Evolutionary conservation across 805 yeast species (phyloP), one percentile per base, ranked within the genome.

Genomic region (Sungouiozyma intestinalis): DNA sequence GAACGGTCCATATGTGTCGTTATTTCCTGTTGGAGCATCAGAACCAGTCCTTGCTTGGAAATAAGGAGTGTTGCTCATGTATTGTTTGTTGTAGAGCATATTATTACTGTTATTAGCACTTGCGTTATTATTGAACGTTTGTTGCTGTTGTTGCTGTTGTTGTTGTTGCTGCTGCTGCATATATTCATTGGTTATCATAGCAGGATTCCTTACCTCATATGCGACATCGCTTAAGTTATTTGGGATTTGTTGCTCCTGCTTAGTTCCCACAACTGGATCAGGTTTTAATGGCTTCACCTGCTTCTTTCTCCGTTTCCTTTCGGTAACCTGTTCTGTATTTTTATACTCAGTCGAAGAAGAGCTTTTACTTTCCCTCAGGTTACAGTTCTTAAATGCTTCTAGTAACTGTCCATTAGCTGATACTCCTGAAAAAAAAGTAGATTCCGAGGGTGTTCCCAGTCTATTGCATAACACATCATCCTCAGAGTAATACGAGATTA

Each of bases 401-500:
- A 79, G 68, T 35, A 81, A 62, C 6, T 67, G 68, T 19, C 58
- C 54, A 2, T 75, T 64, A 4, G 80, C 67, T 15, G 59, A 57
- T 0, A 76, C 45, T 44, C 74, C 71, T 42, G 69, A 69, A 42
- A 85, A 67, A 16, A 54, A 49, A 6, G 72, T 68, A 7, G 71
- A 61, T 35, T 72, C 72, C 1, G 40, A 18, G 2, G 95, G 95
- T 31, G 77, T 64, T 1, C 58, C 52, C 38, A 86, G 63, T 31
- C 63, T 65, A 4, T 78, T 77, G 20, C 65, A 62, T 39, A 74
- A 51, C 5, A 85, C 90, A 56, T 88, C 95, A 20, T 74, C 74
- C 0, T 86, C 80, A 33, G 72, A 65, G 57, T 85, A 87, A 61
- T 87, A 87, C 7, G 87, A 77, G 3, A 87, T 77, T 41, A 87